Evolutionary conservation across 2,329 filamentous ascomycete genomes (phyloP).

Genomic region (Colletotrichum acutatum): DNA sequence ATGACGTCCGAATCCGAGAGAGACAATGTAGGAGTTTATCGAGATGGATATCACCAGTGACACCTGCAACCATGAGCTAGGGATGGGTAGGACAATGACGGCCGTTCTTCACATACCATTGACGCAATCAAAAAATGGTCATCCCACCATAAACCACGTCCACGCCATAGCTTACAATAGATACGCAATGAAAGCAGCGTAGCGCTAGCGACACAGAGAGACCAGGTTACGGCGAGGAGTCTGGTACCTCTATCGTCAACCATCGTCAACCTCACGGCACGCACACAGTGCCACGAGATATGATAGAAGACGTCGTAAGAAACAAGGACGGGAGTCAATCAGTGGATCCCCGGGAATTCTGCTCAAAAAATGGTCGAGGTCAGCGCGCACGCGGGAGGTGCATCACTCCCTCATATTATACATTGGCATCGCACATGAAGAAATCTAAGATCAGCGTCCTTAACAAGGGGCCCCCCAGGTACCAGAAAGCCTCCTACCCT

Average conservation of each 20-base stretch:
- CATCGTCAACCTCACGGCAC: constrained; percentile 19
- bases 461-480: constrained; percentile 5
- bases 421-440: neutral
- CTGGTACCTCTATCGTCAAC: constrained; percentile 41
- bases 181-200: constrained; percentile 45
- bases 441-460: constrained; percentile 2
- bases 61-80: neutral
- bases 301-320: neutral
- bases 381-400: neutral
- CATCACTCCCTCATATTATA: constrained; percentile 12
- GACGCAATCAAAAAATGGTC: constrained; percentile 48
- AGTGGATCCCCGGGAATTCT: neutral
- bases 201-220: constrained; percentile 38
- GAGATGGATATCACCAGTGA: constrained; percentile 42
- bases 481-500: neutral
- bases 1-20: constrained; percentile 41
- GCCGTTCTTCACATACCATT: constrained; percentile 44
- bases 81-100: neutral
- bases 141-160: constrained; percentile 50
- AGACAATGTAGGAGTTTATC: constrained; percentile 46
- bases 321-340: neutral
- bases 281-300: neutral
- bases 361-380: neutral
- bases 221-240: constrained; percentile 45
- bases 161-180: constrained; percentile 50